Conservation (phyloP, 2,329 filamentous ascomycete genomes). For the Akanthomyces dipterigenus region DNA sequence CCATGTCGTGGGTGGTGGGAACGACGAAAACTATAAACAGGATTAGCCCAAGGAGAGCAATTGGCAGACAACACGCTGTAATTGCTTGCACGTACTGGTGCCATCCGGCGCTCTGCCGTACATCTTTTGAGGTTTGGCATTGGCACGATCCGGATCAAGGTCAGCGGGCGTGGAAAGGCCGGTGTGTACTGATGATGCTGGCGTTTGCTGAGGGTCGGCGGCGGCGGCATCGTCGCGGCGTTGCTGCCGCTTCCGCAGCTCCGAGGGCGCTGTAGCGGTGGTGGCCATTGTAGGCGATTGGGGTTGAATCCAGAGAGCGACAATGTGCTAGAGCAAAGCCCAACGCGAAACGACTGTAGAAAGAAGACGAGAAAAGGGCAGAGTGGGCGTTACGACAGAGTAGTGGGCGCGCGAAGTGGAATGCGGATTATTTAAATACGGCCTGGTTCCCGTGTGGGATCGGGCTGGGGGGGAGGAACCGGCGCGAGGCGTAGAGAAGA, state of each 20-base stretch:
- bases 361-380: neutral
- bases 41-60: conserved; percentile 12
- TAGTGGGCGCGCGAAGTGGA: neutral
- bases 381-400: neutral
- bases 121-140: conserved; percentile 56
- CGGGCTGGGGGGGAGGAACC: neutral
- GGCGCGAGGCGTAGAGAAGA: conserved; percentile 4
- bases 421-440: conserved; percentile 6
- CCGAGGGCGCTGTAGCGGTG: neutral
- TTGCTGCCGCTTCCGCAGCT: conserved; percentile 14
- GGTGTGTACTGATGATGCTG: conserved; percentile 3
- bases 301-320: conserved; percentile 9
- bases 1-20: conserved; percentile 96
- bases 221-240: neutral
- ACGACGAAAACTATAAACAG: conserved; percentile 75
- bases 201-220: conserved; percentile 10
- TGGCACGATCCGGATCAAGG: conserved; percentile 8
- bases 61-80: conserved; percentile 2
- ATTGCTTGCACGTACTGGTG: conserved; percentile 57
- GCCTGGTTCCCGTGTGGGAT: neutral
- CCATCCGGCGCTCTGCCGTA: conserved; percentile 89
- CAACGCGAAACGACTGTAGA: neutral
- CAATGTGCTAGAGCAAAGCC: neutral
- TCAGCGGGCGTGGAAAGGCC: conserved; percentile 8
- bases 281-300: conserved; percentile 8